Percentiles rank a stretch among this genome's conserved stretches.
Conservation (phyloP, 441 rosid species). For the Populus hybrid region DNA sequence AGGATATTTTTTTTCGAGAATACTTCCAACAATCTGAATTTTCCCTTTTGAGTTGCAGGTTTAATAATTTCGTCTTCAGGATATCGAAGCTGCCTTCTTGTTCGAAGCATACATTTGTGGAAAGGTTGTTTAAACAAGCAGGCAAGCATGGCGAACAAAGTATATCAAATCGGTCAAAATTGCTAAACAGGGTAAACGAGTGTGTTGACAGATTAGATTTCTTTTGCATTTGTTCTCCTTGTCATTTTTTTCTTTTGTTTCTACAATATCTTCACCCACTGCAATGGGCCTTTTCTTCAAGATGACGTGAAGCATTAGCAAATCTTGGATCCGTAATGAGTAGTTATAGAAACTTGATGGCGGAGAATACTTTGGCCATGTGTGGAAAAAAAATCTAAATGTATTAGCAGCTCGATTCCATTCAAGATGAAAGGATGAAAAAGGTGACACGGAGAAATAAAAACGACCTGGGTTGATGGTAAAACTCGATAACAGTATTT, state of each 20-base stretch:
- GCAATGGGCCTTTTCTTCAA: not conserved
- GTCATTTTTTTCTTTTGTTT: not conserved
- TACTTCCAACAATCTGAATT: not conserved
- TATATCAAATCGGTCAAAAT: conserved; percentile 41
- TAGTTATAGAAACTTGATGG: not conserved
- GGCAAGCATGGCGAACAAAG: conserved; percentile 30
- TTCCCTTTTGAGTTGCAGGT: conserved; percentile 36
- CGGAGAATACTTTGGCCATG: not conserved
- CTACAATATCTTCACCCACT: not conserved
- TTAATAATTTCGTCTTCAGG: conserved; percentile 36
- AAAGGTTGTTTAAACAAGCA: conserved; percentile 42
- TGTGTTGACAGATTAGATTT: not conserved
- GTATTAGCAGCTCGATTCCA: not conserved
- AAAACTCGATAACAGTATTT: not conserved
- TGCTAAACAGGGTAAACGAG: conserved; percentile 44
- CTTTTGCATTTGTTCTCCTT: not conserved
- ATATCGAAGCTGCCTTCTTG: conserved; percentile 41
- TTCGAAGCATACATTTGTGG: conserved; percentile 51
- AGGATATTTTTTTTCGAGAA: not conserved
- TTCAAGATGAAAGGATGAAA: not conserved
- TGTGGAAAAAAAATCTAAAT: not conserved
- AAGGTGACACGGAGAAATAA: not conserved
- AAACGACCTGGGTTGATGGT: not conserved
- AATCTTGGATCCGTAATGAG: not conserved
- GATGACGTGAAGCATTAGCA: not conserved